Evolutionary conservation across 202 grass and related monocot genomes (phyloP).

Genomic region (Eragrostis tef): DNA sequence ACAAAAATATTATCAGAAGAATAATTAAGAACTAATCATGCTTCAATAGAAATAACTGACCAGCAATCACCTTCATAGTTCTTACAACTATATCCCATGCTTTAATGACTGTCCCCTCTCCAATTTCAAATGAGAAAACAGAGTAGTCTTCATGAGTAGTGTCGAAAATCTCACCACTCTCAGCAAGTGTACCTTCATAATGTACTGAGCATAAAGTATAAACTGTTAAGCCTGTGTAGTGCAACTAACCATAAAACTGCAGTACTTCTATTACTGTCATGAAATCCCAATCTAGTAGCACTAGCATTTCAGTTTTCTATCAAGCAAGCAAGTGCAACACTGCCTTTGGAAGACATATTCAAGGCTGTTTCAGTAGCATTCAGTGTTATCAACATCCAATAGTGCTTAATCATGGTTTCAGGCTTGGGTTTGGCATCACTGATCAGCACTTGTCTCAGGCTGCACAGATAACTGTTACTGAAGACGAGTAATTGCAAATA

Average conservation of each 20-base stretch:
- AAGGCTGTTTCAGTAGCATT: not conserved
- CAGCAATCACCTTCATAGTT: constrained; percentile 68
- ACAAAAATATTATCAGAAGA: constrained; percentile 22
- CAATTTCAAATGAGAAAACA: constrained; percentile 73
- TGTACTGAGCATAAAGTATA: constrained; percentile 50
- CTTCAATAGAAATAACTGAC: not conserved
- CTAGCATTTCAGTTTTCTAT: not conserved
- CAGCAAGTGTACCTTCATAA: constrained; percentile 69
- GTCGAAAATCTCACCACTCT: constrained; percentile 70
- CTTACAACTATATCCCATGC: constrained; percentile 66
- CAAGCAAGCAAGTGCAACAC: not conserved
- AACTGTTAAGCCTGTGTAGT: not conserved
- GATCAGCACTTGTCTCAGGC: not conserved
- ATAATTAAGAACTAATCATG: not conserved
- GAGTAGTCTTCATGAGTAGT: constrained; percentile 73
- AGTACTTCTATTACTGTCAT: not conserved
- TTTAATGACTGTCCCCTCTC: constrained; percentile 58
- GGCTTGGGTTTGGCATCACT: not conserved
- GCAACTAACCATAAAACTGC: not conserved
- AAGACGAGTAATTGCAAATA: not conserved
- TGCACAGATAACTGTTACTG: too few relatives aligned
- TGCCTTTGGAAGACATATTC: not conserved
- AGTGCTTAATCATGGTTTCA: too few relatives aligned
- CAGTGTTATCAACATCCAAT: not conserved
- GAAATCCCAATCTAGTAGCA: not conserved